These are phyloP conservation scores for Cryphonectria carpinicola DNA, from an alignment of 2,329 filamentous ascomycete species.

Conservation along the genomic window DNA sequence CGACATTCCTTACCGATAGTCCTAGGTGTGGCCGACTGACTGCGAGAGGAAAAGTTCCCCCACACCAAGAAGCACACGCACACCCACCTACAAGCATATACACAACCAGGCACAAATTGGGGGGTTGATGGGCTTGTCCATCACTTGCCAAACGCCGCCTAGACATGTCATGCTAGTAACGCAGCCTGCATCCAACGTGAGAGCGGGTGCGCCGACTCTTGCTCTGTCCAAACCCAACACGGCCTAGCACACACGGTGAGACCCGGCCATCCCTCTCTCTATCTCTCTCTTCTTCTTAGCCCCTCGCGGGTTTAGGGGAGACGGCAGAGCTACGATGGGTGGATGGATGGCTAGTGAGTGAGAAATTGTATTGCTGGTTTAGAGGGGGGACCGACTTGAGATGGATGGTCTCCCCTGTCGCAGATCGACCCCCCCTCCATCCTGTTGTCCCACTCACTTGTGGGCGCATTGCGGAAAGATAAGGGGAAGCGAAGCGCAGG, in stretches of 20 bases:
- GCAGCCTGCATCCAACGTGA: neutral
- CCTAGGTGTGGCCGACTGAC: neutral
- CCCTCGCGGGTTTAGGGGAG: neutral
- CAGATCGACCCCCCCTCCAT: neutral
- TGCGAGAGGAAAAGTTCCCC: no score
- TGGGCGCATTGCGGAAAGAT: neutral
- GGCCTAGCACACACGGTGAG: neutral
- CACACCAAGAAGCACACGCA: neutral
- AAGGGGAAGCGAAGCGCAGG: constrained; percentile 4
- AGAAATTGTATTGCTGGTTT: neutral
- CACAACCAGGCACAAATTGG: neutral
- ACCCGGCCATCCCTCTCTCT: neutral
- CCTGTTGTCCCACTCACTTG: neutral
- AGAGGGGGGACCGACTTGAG: neutral
- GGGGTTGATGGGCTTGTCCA: neutral
- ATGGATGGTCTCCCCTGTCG: neutral
- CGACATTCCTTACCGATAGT: neutral
- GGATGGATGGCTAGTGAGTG: neutral
- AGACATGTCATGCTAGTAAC: neutral
- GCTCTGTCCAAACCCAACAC: neutral
- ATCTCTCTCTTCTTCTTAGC: neutral
- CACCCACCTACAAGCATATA: neutral
- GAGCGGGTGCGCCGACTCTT: neutral
- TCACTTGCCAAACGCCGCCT: constrained; percentile 9
- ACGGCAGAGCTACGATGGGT: neutral